Evolutionary conservation across 1,284 basidiomycete species (phyloP), one percentile per base, ranked within the genome.

Genomic region (Rugosomyces carneus): DNA sequence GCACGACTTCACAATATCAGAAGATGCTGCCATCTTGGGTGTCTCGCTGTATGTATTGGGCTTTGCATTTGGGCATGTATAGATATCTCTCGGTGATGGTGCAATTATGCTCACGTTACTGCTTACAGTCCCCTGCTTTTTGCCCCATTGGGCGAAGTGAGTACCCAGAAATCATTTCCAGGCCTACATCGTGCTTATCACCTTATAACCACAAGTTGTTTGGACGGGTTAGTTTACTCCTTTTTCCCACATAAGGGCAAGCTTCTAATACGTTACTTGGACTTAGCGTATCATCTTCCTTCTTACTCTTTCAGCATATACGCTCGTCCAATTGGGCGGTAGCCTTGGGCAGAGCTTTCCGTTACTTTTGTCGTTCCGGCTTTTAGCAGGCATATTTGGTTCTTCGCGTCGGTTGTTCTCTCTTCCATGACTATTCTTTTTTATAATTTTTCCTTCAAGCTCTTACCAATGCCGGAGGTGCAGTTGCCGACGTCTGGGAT

Each of bases 311-410:
- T 66, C 71, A 3, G 60, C 76, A 1, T 86, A 83, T 59, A 70
- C 72, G 1, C 54, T 81, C 8, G 80, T 85, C 58, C 80, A 86
- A 56, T 61, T 88, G 10, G 80, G 78, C 37, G 78, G 81, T 20
- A 79, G 78, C 5, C 64, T 84, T 1, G 73, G 78, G 8, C 69
- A 71, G 24, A 83, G 81, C 58, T 65, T 78, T 24, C 64, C 71
- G 5, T 75, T 78, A 0, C 60, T 89, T n/a, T 69, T 88, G 18
- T 68, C 76, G 5, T 77, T 73, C 52, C 72, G 81, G 9, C 65
- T 80, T 38, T 60, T 84, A 8, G 77, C 78, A 8, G 81, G 81
- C 10, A 77, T 73, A 29, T 78, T 75, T 54, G 81, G 81, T 15
- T 74, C 78, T 24, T 76, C 78, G 32, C 75, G 76, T 78, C 67